Base-by-base conservation (phyloP, 2,329 filamentous ascomycete species). In the Colletotrichum sansevieriae region DNA sequence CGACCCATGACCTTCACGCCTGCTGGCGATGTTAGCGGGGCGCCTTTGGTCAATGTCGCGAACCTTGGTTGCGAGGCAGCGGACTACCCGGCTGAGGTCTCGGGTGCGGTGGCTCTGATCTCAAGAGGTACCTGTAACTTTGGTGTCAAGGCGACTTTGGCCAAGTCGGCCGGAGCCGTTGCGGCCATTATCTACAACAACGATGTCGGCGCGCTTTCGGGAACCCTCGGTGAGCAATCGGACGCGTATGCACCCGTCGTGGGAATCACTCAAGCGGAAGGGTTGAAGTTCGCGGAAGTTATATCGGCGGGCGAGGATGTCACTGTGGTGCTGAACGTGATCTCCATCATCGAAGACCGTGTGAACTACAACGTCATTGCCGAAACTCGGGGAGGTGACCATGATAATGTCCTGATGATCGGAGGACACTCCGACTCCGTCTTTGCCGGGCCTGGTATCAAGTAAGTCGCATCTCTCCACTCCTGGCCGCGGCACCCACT, bases 181-280 rank as follows among this genome's bases (percentile, higher is more conserved):
- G 90, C 80, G 1, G 84, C 83, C 1, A 74, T 92, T 61, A 81
- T 92, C 68, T 91, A 90, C 78, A 91, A 92, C 81, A 91, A 91
- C 68, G 83, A 80, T 3, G 76, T 82, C 0, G 88, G 87, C 2
- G 66, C 76, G 3, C 64, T 82, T 1, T 75, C 83, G 7, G 89
- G 87, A 35, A 91, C 88, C 2, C 80, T 91, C 1, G 88, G 87
- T 56, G 77, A 76, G 7, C 80, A 83, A 0, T 81, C 81, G 51
- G 74, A 72, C 39, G 75, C 75, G 9, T 88, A 88, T 35, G 81
- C 84, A 0, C 83, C 88, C 1, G 83, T 83, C 33, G 79, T 87
- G 1, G 85, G 85, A 15, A 82, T 91, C 68, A 83, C 81, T 63
- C 80, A 83, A 65, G 82, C 81, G 35, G 82, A 84, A 29, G 87